Evolutionary conservation across 2,329 filamentous ascomycete species (phyloP), one percentile per base, ranked within the genome.

Genomic region (Colletotrichum aenigma): DNA sequence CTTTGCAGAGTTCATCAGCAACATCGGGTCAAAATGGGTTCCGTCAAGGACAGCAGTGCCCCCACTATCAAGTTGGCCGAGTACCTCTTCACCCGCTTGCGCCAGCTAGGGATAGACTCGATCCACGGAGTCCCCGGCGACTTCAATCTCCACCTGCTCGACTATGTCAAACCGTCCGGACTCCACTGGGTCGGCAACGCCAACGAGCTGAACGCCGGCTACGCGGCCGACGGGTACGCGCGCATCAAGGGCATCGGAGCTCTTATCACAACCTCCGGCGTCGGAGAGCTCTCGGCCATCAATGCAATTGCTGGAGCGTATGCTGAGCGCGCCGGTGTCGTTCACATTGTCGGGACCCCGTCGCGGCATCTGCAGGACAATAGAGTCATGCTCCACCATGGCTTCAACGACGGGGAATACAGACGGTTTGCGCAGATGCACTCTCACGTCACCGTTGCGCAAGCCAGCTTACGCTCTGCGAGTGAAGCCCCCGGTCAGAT

Each of bases 301-400:
- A 92, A 92, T 78, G 90, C 88, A 43, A 87, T 91, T 77, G 90
- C 89, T 4, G 91, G 91, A 2, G 88, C 90, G 5, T 92, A 89
- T 79, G 87, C 90, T 12, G 91, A 92, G 81, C 85, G 86, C 34
- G 89, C 89, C 0, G 86, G 89, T 0, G 87, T 92, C 24, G 87
- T 92, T 13, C 90, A 92, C 78, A 88, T 92, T 56, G 90, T 92
- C 26, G 91, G 91, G 4, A 88, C 88, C 1, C 89, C 90, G 10
- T 81, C 83, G 4, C 84, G 87, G 4, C 76, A 79, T 10, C 83
- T 85, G 4, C 89, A 91, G 76, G 83, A 86, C 12, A 79, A 81
- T 3, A 84, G 87, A 5, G 79, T 83, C 13, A 76, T 86, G 65
- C 82, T 91, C 26, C 90, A 92, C 71, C 90, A 91, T 74, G 90